Percentiles rank a stretch among this genome's conserved stretches.
These are phyloP conservation scores for Aspergillus homomorphus DNA, from an alignment of 495 filamentous ascomycete genomes.

Conservation along the genomic window DNA sequence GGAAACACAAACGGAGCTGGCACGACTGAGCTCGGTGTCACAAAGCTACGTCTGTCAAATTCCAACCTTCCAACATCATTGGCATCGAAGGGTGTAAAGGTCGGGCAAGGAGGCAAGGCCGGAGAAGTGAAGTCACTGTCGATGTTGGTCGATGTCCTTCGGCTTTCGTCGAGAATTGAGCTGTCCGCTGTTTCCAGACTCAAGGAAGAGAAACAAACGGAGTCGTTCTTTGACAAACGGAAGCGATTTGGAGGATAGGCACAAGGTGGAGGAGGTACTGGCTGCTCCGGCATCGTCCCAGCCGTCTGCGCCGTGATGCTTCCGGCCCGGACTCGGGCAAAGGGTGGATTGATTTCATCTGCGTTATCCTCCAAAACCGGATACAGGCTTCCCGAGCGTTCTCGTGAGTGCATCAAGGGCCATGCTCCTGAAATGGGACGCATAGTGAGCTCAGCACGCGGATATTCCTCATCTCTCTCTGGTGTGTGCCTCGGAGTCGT, in stretches of 20 bases:
- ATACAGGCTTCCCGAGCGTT: conserved; percentile 25
- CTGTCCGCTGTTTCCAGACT: conserved; percentile 49
- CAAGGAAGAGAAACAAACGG: conserved; percentile 40
- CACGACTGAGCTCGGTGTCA: conserved; percentile 21
- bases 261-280: conserved; percentile 46
- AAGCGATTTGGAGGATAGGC: conserved; percentile 36
- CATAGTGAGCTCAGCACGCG: conserved; percentile 28
- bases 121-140: conserved; percentile 35
- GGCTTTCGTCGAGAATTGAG: conserved; percentile 45
- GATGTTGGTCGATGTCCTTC: conserved; percentile 24
- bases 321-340: conserved; percentile 29
- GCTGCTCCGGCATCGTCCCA: conserved; percentile 37
- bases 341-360: conserved; percentile 26
- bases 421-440: conserved; percentile 35
- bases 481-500: conserved; percentile 41
- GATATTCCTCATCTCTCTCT: conserved; percentile 30
- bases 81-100: conserved; percentile 41
- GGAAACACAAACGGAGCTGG: conserved; percentile 33
- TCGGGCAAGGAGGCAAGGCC: conserved; percentile 36
- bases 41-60: conserved; percentile 31
- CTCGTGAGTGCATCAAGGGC: conserved; percentile 25
- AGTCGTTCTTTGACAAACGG: conserved; percentile 41
- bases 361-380: conserved; percentile 27
- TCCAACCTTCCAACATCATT: conserved; percentile 42
- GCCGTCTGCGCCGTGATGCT: conserved; percentile 43